Evolutionary conservation across 176 grass and related monocot species (phyloP).

Genomic region (Typha latifolia): DNA sequence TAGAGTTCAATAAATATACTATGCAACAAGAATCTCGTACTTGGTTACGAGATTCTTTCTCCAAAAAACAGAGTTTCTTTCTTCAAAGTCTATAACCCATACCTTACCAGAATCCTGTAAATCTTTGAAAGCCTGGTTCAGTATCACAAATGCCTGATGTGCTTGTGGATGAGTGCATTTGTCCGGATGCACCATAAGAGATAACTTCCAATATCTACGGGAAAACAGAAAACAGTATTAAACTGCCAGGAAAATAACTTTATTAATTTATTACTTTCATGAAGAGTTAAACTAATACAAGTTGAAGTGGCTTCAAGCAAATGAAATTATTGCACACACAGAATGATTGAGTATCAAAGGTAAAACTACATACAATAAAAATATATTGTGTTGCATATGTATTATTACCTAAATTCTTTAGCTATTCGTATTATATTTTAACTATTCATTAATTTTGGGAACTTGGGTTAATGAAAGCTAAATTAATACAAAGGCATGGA

Average conservation of each 20-base stretch:
- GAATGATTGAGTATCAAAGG: not conserved
- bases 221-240: conserved; percentile 17
- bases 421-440: too few relatives aligned
- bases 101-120: conserved; percentile 91
- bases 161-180: conserved; percentile 92
- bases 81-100: conserved; percentile 1
- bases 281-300: not conserved
- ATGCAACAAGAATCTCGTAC: too few relatives aligned
- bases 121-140: conserved; percentile 95
- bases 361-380: not conserved
- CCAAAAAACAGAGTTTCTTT: too few relatives aligned
- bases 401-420: not conserved
- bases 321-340: not conserved
- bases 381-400: not conserved
- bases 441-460: too few relatives aligned
- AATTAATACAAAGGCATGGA: too few relatives aligned
- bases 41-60: too few relatives aligned
- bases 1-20: too few relatives aligned
- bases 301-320: not conserved
- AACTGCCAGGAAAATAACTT: not conserved
- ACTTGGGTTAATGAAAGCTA: too few relatives aligned
- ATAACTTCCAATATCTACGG: conserved; percentile 95
- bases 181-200: conserved; percentile 88
- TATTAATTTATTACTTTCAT: not conserved
- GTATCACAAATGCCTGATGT: conserved; percentile 78